phyloP scores from a whole-genome alignment of 495 filamentous ascomycete genomes.

The Neurospora terricola region DNA sequence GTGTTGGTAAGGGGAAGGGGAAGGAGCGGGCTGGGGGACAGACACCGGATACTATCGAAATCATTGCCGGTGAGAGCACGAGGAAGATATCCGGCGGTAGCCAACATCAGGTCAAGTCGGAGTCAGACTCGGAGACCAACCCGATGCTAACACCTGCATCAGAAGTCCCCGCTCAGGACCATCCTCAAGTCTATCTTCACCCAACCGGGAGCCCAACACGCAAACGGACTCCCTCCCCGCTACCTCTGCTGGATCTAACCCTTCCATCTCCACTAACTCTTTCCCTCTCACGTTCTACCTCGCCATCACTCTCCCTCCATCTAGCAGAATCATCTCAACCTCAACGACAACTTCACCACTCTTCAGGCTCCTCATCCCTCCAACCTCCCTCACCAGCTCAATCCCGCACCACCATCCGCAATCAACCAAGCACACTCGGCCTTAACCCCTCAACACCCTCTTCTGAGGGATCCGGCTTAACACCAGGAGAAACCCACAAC shows the following conservation, averaged over 20 bases:
- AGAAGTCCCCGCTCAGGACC: background rate
- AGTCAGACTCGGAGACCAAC: background rate
- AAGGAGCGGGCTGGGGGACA: background rate
- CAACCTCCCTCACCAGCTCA: background rate
- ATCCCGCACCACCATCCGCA: background rate
- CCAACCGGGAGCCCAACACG: background rate
- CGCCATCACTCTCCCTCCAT: background rate
- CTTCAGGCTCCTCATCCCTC: background rate
- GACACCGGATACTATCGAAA: background rate
- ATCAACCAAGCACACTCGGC: background rate
- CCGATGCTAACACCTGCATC: background rate
- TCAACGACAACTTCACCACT: background rate
- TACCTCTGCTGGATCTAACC: background rate
- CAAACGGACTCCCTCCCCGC: background rate
- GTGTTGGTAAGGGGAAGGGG: background rate
- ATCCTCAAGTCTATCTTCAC: background rate
- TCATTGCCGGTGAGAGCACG: background rate
- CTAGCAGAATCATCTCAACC: background rate
- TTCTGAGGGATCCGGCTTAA: background rate
- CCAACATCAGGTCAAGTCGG: background rate
- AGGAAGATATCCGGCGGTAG: background rate
- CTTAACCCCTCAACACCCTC: background rate
- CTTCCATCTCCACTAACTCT: background rate
- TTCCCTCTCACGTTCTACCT: background rate
- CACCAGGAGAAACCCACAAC: background rate